These are phyloP conservation scores for Lactarius psammicola DNA, from an alignment of 768 basidiomycete species.

Conservation along the genomic window DNA sequence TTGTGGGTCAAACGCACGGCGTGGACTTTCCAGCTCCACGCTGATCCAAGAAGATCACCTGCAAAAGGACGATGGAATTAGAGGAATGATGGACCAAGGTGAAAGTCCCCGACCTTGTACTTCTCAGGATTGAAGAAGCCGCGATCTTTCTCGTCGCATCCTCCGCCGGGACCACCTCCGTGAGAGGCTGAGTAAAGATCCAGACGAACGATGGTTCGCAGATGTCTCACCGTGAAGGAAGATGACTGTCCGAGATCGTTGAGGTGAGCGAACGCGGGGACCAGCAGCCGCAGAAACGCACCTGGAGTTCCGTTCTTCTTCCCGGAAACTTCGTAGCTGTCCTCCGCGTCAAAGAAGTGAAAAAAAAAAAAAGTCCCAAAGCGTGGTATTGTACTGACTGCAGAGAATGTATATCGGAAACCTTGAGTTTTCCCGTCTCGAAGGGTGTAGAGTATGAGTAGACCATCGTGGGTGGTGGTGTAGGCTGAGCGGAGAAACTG, in stretches of 20 bases:
- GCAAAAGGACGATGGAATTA: slow-evolving; percentile 6
- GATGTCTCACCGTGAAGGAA: slow-evolving; percentile 28
- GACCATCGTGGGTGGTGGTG: slow-evolving; percentile 10
- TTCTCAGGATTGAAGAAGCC: slow-evolving; percentile 80
- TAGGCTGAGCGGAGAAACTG: background rate
- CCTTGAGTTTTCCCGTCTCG: slow-evolving; percentile 25
- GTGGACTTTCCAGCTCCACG: slow-evolving; percentile 84
- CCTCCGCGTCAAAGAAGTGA: background rate
- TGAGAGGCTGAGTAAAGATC: background rate
- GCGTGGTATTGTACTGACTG: slow-evolving; percentile 23
- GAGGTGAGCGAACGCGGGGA: background rate
- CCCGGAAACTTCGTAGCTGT: slow-evolving; percentile 29
- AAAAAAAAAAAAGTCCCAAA: background rate
- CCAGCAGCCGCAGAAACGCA: slow-evolving; percentile 2
- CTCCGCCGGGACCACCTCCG: slow-evolving; percentile 79
- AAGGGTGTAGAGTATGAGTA: slow-evolving; percentile 24
- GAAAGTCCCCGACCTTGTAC: slow-evolving; percentile 60
- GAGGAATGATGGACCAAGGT: background rate
- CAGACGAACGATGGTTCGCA: too few relatives aligned
- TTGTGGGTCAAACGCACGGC: slow-evolving; percentile 52
- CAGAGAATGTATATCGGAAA: slow-evolving; percentile 27
- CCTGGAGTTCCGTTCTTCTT: slow-evolving; percentile 26
- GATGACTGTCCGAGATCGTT: slow-evolving; percentile 20
- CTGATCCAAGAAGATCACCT: slow-evolving; percentile 90
- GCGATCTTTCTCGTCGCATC: slow-evolving; percentile 63